A percentile compares a stretch with the other conserved stretches of the same genome.
phyloP scores from a whole-genome alignment of 495 filamentous ascomycete genomes.

The Xylaria castorea region DNA sequence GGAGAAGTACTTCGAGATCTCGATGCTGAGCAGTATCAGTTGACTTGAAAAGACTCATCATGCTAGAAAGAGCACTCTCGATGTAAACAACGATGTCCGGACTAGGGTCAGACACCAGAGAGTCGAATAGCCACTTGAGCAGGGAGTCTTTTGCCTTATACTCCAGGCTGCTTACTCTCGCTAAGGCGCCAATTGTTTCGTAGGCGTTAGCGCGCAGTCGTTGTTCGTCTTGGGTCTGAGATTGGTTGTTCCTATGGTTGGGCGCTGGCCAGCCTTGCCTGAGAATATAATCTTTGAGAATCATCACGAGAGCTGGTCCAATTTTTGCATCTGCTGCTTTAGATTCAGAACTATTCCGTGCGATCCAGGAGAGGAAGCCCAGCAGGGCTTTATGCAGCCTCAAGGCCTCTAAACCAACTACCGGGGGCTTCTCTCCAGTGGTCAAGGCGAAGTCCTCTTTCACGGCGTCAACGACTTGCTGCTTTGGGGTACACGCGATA shows the following conservation, averaged over 20 bases:
- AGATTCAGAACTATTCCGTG: slow-evolving; percentile 68
- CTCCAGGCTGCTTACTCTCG: slow-evolving; percentile 58
- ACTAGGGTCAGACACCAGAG: slow-evolving; percentile 80
- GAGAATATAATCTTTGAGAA: slow-evolving; percentile 75
- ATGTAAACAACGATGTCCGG: slow-evolving; percentile 82
- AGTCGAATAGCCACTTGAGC: slow-evolving; percentile 80
- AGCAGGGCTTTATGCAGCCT: slow-evolving; percentile 86
- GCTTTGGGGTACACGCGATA: slow-evolving; percentile 64
- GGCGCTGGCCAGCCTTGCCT: slow-evolving; percentile 83
- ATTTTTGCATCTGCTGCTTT: slow-evolving; percentile 63
- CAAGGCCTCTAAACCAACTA: slow-evolving; percentile 68
- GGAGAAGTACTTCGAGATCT: slow-evolving; percentile 56
- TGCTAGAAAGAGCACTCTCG: slow-evolving; percentile 83
- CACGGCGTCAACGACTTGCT: slow-evolving; percentile 71
- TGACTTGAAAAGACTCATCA: slow-evolving; percentile 60
- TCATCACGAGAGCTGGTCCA: slow-evolving; percentile 71
- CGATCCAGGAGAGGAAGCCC: slow-evolving; percentile 86
- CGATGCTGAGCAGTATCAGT: slow-evolving; percentile 43
- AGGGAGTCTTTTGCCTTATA: slow-evolving; percentile 61
- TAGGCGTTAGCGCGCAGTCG: slow-evolving; percentile 77
- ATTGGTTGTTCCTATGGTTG: slow-evolving; percentile 41
- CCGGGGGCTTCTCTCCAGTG: slow-evolving; percentile 45
- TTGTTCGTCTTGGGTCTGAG: slow-evolving; percentile 63
- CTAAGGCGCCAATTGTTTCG: slow-evolving; percentile 83
- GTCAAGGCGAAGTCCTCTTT: slow-evolving; percentile 62